Evolutionary conservation across 495 filamentous ascomycete species (phyloP).

Genomic region (Evernia prunastri): DNA sequence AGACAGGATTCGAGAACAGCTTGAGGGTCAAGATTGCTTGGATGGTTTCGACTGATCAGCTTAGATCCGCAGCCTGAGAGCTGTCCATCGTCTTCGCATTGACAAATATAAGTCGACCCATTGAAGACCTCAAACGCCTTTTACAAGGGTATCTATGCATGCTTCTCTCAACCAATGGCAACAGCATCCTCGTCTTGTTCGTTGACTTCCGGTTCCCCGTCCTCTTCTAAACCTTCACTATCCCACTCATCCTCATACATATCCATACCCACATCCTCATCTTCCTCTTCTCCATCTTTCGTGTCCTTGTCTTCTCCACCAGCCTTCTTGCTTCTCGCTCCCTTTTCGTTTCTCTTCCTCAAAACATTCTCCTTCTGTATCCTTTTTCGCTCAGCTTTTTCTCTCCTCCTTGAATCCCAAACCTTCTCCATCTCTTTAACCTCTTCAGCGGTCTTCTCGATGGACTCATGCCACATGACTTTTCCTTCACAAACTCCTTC

Average conservation of each 20-base stretch:
- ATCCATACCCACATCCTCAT: constrained; percentile 46
- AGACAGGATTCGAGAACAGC: background rate
- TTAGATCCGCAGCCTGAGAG: background rate
- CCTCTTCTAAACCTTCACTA: constrained; percentile 54
- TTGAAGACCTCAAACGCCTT: background rate
- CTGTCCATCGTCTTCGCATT: background rate
- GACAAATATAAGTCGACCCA: background rate
- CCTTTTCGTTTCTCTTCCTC: constrained; percentile 37
- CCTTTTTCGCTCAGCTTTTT: constrained; percentile 81
- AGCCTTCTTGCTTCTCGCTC: constrained; percentile 36
- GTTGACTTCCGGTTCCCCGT: constrained; percentile 46
- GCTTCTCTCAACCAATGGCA: constrained; percentile 18
- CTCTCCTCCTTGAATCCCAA: constrained; percentile 81
- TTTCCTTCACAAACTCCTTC: constrained; percentile 87
- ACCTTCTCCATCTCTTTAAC: constrained; percentile 66
- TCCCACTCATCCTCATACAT: constrained; percentile 48
- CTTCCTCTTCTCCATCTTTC: constrained; percentile 46
- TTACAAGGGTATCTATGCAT: background rate
- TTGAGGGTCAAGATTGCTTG: background rate
- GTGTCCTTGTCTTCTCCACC: constrained; percentile 51
- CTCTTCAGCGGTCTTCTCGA: constrained; percentile 75
- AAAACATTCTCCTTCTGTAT: constrained; percentile 48
- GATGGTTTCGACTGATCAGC: background rate
- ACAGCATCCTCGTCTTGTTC: constrained; percentile 47
- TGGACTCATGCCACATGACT: constrained; percentile 95